Conservation (phyloP, 2,329 filamentous ascomycete species). For the Colletotrichum spaethianum region DNA sequence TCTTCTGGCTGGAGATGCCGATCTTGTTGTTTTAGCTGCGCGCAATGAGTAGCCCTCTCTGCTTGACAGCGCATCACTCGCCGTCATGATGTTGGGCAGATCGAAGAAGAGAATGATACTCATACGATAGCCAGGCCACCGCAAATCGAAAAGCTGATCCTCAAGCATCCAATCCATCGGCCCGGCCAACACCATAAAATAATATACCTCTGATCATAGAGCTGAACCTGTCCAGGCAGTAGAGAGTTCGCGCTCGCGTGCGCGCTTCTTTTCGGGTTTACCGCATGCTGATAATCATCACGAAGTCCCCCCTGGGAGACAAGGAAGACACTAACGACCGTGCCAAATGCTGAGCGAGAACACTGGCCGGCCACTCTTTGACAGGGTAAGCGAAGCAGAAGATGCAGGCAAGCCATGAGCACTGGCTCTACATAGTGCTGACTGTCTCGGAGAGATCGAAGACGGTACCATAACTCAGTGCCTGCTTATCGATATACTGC, state of each 20-base stretch:
- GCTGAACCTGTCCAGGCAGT: conserved; percentile 41
- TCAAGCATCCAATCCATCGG: conserved; percentile 45
- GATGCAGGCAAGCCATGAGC: conserved; percentile 50
- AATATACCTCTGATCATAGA: conserved; percentile 41
- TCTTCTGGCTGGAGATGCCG: conserved; percentile 58
- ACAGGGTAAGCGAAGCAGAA: conserved; percentile 50
- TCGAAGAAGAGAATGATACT: conserved; percentile 45
- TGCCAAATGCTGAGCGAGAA: conserved; percentile 39
- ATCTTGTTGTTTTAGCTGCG: conserved; percentile 58
- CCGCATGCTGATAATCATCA: conserved; percentile 51
- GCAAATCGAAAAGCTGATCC: conserved; percentile 46
- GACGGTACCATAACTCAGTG: conserved; percentile 45
- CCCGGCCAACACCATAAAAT: conserved; percentile 42
- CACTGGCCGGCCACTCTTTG: conserved; percentile 46
- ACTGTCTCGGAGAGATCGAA: conserved; percentile 47
- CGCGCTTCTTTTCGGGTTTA: conserved; percentile 46
- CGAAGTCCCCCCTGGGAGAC: conserved; percentile 47
- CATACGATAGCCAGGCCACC: conserved; percentile 41
- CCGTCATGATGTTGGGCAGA: conserved; percentile 61
- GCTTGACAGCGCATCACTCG: conserved; percentile 71
- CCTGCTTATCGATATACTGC: conserved; percentile 49
- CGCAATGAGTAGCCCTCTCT: conserved; percentile 68
- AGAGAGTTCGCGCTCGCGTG: conserved; percentile 41
- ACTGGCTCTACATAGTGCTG: conserved; percentile 51
- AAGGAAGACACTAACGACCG: conserved; percentile 42